Conservation (phyloP, 2,329 filamentous ascomycete genomes). For the Botrytis tulipae region DNA sequence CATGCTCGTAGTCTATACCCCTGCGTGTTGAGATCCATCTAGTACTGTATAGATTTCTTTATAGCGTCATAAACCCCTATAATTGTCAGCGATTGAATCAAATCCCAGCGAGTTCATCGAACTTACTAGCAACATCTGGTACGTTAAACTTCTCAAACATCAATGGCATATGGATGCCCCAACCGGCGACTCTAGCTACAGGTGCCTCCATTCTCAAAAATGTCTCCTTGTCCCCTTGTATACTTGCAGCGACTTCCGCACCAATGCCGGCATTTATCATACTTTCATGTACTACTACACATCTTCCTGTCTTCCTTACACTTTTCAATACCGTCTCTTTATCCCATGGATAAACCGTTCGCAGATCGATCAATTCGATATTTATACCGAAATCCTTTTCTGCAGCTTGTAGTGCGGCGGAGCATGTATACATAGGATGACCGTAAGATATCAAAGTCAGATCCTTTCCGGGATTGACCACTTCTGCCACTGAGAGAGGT, state of each 20-base stretch:
- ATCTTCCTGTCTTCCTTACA: constrained; percentile 67
- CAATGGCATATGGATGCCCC: constrained; percentile 66
- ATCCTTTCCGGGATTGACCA: constrained; percentile 64
- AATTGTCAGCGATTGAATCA: constrained; percentile 23
- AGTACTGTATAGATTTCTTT: constrained; percentile 38
- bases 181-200: constrained; percentile 67
- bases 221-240: constrained; percentile 60
- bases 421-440: constrained; percentile 68
- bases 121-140: constrained; percentile 68
- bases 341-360: constrained; percentile 74
- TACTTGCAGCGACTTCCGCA: constrained; percentile 68
- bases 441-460: constrained; percentile 70
- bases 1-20: neutral
- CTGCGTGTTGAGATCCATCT: neutral
- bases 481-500: constrained; percentile 66
- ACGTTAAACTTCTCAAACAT: constrained; percentile 64
- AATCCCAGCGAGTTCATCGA: neutral
- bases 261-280: constrained; percentile 74
- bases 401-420: constrained; percentile 61
- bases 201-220: constrained; percentile 69
- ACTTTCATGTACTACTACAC: constrained; percentile 71
- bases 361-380: constrained; percentile 68
- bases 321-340: constrained; percentile 62
- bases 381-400: constrained; percentile 66
- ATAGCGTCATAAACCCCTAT: constrained; percentile 40